phyloP scores from a whole-genome alignment of 768 basidiomycete species.

The Lentinus brumalis region DNA sequence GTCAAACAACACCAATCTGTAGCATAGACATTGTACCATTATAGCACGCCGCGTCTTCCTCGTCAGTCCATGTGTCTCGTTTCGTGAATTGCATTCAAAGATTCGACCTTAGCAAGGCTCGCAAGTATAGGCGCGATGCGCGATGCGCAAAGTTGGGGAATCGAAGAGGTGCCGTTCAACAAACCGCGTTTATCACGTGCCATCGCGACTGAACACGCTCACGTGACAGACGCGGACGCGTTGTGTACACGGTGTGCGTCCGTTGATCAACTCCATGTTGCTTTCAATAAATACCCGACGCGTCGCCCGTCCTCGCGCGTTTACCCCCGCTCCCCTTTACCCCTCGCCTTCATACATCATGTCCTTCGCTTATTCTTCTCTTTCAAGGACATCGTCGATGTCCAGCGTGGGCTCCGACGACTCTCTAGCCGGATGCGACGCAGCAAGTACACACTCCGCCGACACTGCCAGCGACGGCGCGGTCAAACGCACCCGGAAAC shows the following conservation, averaged over 20 bases:
- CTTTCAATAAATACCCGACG: conserved; percentile 18
- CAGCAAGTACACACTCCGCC: conserved; percentile 35
- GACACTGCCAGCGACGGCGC: conserved; percentile 18
- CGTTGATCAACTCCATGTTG: conserved; percentile 12
- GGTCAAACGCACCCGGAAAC: conserved; percentile 58
- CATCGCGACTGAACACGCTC: conserved; percentile 11
- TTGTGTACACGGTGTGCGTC: conserved; percentile 11
- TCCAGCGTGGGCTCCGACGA: conserved; percentile 60
- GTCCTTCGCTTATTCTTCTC: conserved; percentile 19
- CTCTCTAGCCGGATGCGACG: conserved; percentile 26
- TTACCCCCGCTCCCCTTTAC: neutral
- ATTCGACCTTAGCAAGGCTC: too few relatives aligned
- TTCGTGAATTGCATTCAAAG: too few relatives aligned
- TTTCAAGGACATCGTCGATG: conserved; percentile 58
- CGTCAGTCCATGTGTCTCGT: too few relatives aligned
- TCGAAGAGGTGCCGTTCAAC: conserved; percentile 1
- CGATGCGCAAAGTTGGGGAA: neutral
- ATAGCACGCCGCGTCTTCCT: too few relatives aligned
- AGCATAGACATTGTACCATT: neutral
- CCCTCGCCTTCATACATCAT: neutral
- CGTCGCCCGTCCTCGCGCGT: neutral
- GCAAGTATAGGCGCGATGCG: neutral
- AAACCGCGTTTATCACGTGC: conserved; percentile 17
- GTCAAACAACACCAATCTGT: neutral
- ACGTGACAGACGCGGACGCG: conserved; percentile 15